phyloP scores from a whole-genome alignment of 2,329 filamentous ascomycete genomes.

The Leptosphaerulina australis region DNA sequence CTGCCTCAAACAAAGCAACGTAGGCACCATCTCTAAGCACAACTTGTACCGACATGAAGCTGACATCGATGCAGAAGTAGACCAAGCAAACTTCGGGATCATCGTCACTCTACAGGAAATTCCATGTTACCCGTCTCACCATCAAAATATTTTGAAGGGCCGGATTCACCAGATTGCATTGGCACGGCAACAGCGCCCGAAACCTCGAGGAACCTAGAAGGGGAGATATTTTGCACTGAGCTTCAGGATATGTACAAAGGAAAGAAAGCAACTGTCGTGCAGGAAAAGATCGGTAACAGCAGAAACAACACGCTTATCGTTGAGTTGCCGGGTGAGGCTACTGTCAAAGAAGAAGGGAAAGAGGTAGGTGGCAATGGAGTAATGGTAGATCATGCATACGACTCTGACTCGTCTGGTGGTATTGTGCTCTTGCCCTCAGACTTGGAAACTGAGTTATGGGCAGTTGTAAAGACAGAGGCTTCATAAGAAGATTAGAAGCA shows the following conservation, averaged over 20 bases:
- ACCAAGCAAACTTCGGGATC: not conserved
- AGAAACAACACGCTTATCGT: too few species aligned
- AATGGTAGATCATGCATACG: not conserved
- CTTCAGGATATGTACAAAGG: conserved; percentile 14
- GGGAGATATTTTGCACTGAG: conserved; percentile 5
- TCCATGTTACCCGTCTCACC: not conserved
- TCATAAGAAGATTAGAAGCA: not conserved
- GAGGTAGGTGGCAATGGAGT: not conserved
- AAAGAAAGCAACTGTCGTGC: not conserved
- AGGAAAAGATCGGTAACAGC: not conserved
- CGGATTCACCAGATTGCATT: not conserved
- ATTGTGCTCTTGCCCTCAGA: not conserved
- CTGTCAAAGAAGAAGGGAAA: not conserved
- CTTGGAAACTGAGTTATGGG: not conserved
- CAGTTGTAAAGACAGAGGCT: not conserved
- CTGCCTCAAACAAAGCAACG: too few species aligned
- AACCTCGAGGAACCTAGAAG: not conserved
- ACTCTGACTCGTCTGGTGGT: not conserved
- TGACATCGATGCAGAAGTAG: not conserved
- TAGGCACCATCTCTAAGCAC: too few species aligned
- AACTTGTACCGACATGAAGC: not conserved
- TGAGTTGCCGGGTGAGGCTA: not conserved
- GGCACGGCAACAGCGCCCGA: too few species aligned
- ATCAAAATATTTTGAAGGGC: not conserved
- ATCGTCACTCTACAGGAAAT: not conserved